A percentile compares a stretch with the other conserved stretches of the same genome.
phyloP scores from a whole-genome alignment of 805 yeast genomes.

The Kregervanrija delftensis region DNA sequence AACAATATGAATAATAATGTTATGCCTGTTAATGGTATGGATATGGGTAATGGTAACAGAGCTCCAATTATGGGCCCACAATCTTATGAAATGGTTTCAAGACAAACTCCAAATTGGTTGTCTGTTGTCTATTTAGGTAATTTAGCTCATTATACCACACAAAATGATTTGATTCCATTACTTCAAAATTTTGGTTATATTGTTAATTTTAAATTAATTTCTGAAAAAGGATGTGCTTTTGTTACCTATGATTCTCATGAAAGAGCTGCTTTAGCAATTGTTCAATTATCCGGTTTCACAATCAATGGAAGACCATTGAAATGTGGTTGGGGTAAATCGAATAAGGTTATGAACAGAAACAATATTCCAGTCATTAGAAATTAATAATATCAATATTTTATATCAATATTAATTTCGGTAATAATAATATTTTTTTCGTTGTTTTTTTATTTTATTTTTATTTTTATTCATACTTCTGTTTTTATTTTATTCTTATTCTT shows the following conservation, averaged over 20 bases:
- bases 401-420: background rate
- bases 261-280: conserved; percentile 82
- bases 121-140: conserved; percentile 86
- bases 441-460: background rate
- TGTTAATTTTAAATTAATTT: conserved; percentile 71
- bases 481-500: background rate
- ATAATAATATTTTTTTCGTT: background rate
- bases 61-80: conserved; percentile 18
- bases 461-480: background rate
- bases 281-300: conserved; percentile 63
- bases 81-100: conserved; percentile 58
- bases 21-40: conserved; percentile 2
- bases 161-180: conserved; percentile 64
- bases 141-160: conserved; percentile 69
- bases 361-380: conserved; percentile 4
- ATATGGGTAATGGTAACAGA: conserved; percentile 3
- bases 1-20: conserved; percentile 1
- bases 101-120: conserved; percentile 78
- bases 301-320: conserved; percentile 73
- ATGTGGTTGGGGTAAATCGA: conserved; percentile 77
- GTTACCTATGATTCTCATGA: conserved; percentile 84
- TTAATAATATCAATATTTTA: background rate
- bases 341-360: conserved; percentile 4
- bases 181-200: conserved; percentile 77
- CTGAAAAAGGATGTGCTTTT: conserved; percentile 84